Evolutionary conservation across 164 flowering plant species (phyloP).

Genomic region (Paratinospora sagittata): DNA sequence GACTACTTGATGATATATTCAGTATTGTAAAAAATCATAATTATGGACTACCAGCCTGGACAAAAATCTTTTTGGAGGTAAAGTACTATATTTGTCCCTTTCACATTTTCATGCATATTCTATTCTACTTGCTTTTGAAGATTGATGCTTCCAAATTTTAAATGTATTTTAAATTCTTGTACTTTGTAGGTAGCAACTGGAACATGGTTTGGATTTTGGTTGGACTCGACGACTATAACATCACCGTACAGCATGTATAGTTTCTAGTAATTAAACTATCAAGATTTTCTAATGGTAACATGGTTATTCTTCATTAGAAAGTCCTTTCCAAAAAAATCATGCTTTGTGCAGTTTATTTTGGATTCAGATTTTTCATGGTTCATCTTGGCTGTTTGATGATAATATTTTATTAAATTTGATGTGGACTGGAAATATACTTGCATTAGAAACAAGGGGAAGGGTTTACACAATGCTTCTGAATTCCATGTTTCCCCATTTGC

Average conservation of each 20-base stretch:
- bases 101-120: background rate
- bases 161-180: slow-evolving; percentile 7
- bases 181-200: slow-evolving; percentile 66
- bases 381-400: background rate
- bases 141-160: slow-evolving; percentile 2
- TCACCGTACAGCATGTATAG: slow-evolving; percentile 95
- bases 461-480: background rate
- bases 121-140: background rate
- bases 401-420: too few species aligned
- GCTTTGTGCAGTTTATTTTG: background rate
- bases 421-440: background rate
- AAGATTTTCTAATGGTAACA: slow-evolving; percentile 64
- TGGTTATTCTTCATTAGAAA: slow-evolving; percentile 33
- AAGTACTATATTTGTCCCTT: slow-evolving; percentile 4
- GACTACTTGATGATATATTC: slow-evolving; percentile 63
- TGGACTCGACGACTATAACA: slow-evolving; percentile 48
- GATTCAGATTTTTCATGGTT: background rate
- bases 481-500: background rate
- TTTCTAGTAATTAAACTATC: slow-evolving; percentile 61
- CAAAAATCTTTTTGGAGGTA: slow-evolving; percentile 58
- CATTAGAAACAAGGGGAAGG: background rate
- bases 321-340: slow-evolving; percentile 12
- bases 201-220: slow-evolving; percentile 65
- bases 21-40: slow-evolving; percentile 43
- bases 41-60: slow-evolving; percentile 47